Conservation (phyloP, 257 asterid genomes). For the Solanum pinnatisectum region DNA sequence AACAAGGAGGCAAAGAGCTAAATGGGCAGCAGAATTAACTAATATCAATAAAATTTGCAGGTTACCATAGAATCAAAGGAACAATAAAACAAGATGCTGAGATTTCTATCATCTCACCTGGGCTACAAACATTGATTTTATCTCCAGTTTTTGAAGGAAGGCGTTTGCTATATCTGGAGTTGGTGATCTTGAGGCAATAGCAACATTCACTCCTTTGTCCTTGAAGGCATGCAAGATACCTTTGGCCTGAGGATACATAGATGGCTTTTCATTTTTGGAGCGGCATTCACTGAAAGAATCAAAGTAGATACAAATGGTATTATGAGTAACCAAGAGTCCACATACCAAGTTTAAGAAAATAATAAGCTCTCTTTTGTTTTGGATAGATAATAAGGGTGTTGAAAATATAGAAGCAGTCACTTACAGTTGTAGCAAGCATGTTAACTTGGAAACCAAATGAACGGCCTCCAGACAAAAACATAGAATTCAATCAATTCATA, state of each 20-base stretch:
- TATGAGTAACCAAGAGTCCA: not conserved
- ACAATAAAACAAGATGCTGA: not conserved
- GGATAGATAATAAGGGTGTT: not conserved
- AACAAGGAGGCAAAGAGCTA: not conserved
- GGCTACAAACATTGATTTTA: slow-evolving; percentile 71
- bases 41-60: not conserved
- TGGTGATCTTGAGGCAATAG: slow-evolving; percentile 44
- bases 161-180: slow-evolving; percentile 76
- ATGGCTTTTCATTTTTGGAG: slow-evolving; percentile 28
- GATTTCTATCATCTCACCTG: slow-evolving; percentile 36
- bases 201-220: slow-evolving; percentile 28
- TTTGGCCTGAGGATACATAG: slow-evolving; percentile 27
- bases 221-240: slow-evolving; percentile 33
- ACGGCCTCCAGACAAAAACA: not conserved
- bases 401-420: not conserved
- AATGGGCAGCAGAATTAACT: not conserved
- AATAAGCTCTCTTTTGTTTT: not conserved
- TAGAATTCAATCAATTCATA: not conserved
- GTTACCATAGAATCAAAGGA: not conserved
- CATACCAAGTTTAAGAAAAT: not conserved
- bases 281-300: slow-evolving; percentile 52
- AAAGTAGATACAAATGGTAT: not conserved
- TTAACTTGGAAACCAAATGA: not conserved
- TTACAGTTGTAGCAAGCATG: not conserved
- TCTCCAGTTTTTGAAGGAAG: slow-evolving; percentile 62